Percentiles rank a stretch among this genome's conserved stretches.
Evolutionary conservation across 179 eudicot genomes (phyloP).

Genomic region (Amaranthus tricolor): DNA sequence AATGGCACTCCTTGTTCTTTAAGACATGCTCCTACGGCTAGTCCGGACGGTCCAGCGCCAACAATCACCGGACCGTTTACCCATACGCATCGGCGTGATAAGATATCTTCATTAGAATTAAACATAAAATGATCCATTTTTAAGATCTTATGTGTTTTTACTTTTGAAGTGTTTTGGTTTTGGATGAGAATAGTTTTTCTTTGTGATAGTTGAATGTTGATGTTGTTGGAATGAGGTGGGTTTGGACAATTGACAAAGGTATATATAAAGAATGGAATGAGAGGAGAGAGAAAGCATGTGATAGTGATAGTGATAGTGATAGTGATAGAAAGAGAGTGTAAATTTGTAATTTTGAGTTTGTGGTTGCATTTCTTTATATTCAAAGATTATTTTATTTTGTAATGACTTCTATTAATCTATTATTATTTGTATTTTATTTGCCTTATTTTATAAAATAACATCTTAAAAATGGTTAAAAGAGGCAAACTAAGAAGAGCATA

Average conservation of each 20-base stretch:
- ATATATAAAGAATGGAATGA: constrained; percentile 35
- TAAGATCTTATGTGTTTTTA: not conserved
- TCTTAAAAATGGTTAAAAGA: too few species aligned
- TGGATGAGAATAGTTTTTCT: too few species aligned
- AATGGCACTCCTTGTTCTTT: constrained; percentile 76
- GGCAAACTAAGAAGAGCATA: too few species aligned
- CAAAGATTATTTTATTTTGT: constrained; percentile 10
- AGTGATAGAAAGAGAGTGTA: constrained; percentile 8
- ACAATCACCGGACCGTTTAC: constrained; percentile 89
- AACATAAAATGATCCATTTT: constrained; percentile 39
- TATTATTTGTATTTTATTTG: too few species aligned
- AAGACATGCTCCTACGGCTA: constrained; percentile 84
- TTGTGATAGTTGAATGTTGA: not conserved
- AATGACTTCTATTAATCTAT: not conserved
- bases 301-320: too few species aligned
- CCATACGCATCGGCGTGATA: constrained; percentile 59
- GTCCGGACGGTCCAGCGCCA: constrained; percentile 93
- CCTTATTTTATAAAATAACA: too few species aligned
- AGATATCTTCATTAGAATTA: constrained; percentile 25
- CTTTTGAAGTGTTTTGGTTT: not conserved
- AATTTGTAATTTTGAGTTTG: constrained; percentile 1
- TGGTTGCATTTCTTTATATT: constrained; percentile 13
- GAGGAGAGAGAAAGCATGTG: too few species aligned
- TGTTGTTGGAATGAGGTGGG: constrained; percentile 23
- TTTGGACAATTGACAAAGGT: constrained; percentile 24